phyloP scores from a whole-genome alignment of 225 moss, liverwort and hornwort genomes.

The Pseudisothecium myosuroides region DNA sequence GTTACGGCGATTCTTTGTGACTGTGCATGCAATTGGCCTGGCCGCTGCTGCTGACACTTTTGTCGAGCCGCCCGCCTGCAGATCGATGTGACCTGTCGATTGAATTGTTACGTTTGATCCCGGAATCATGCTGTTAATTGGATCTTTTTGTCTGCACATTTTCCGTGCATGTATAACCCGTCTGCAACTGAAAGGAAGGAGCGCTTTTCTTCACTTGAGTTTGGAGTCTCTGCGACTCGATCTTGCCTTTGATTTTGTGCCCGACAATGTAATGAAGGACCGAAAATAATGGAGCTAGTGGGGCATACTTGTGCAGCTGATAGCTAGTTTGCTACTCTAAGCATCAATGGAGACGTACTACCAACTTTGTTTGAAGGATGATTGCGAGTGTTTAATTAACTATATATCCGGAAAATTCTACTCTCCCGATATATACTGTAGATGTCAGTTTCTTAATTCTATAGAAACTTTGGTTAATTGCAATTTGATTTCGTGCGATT shows the following conservation, averaged over 20 bases:
- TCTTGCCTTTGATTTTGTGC: neutral
- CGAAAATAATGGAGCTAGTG: neutral
- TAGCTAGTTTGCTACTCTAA: neutral
- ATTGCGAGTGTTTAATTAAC: neutral
- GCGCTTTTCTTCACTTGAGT: neutral
- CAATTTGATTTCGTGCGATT: neutral
- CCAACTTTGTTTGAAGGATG: neutral
- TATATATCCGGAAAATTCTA: neutral
- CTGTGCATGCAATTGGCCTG: neutral
- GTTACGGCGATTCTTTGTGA: neutral
- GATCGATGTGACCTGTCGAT: neutral
- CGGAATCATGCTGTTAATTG: neutral
- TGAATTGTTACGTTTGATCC: neutral
- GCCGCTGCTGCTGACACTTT: neutral
- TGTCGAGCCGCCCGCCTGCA: neutral
- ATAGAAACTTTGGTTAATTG: neutral
- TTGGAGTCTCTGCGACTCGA: neutral
- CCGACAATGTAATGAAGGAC: too few species aligned
- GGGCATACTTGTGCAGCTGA: neutral
- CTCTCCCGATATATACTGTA: neutral
- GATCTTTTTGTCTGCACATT: neutral
- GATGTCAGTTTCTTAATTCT: neutral
- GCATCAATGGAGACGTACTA: neutral
- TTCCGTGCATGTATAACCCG: neutral
- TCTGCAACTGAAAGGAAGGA: neutral